Percentiles rank a stretch among this genome's conserved stretches.
phyloP scores from a whole-genome alignment of 306 rosid species.

The Vicia villosa region DNA sequence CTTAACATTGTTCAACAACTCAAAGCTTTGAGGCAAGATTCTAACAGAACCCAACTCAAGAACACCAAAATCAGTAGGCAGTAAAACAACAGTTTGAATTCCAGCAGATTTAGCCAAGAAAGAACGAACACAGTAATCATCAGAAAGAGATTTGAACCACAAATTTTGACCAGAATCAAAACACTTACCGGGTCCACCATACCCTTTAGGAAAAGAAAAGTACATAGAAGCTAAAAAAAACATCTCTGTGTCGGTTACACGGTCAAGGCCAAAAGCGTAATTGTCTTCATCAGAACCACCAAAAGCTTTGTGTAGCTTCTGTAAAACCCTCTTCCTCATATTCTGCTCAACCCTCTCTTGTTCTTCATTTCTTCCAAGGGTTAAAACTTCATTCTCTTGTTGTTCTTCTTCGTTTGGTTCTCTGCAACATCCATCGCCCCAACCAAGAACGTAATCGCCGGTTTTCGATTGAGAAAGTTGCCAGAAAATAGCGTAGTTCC shows the following conservation, averaged over 20 bases:
- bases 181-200: conserved; percentile 94
- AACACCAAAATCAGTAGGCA: conserved; percentile 86
- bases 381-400: background rate
- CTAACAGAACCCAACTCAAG: conserved; percentile 94
- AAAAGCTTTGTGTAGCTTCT: conserved; percentile 73
- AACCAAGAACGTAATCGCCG: conserved; percentile 79
- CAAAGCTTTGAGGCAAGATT: conserved; percentile 55
- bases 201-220: conserved; percentile 81
- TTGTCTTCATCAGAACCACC: conserved; percentile 89
- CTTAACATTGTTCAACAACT: conserved; percentile 57
- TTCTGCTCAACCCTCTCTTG: conserved; percentile 56
- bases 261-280: conserved; percentile 74
- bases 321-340: conserved; percentile 80
- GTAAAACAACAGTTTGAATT: conserved; percentile 76
- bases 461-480: conserved; percentile 77
- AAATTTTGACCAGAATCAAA: conserved; percentile 68
- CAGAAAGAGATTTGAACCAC: conserved; percentile 63
- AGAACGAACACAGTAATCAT: conserved; percentile 83
- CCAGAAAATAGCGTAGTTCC: conserved; percentile 98
- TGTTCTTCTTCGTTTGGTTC: conserved; percentile 82
- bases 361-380: conserved; percentile 39
- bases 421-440: conserved; percentile 96
- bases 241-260: conserved; percentile 91
- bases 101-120: conserved; percentile 76
- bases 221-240: conserved; percentile 93